Conservation (phyloP, 371 early-diverging fungal species). For the Rhizomucor miehei region DNA sequence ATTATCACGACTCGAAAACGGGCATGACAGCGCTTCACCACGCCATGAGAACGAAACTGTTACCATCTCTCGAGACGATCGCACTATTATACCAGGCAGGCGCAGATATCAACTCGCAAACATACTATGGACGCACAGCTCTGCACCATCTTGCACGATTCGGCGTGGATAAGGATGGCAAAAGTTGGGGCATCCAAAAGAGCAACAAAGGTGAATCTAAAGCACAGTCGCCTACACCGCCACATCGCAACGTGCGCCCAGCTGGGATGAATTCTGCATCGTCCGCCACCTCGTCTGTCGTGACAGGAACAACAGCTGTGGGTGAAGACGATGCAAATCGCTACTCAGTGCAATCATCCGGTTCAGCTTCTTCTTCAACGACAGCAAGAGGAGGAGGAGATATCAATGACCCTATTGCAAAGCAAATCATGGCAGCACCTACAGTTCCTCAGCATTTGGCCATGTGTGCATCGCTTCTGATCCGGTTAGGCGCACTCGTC, state of each 20-base stretch:
- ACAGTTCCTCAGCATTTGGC: constrained; percentile 42
- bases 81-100: constrained; percentile 64
- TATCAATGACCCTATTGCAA: constrained; percentile 2
- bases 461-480: constrained; percentile 47
- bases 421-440: constrained; percentile 12
- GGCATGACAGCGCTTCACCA: constrained; percentile 67
- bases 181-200: constrained; percentile 48
- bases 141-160: constrained; percentile 62
- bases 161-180: constrained; percentile 44
- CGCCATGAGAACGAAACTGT: constrained; percentile 58
- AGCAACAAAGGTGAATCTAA: constrained; percentile 10
- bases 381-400: background rate
- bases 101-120: constrained; percentile 65
- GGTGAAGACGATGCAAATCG: constrained; percentile 14
- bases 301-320: too few species aligned
- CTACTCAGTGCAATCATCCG: constrained; percentile 12
- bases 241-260: constrained; percentile 1
- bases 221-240: background rate
- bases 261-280: constrained; percentile 15
- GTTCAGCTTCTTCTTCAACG: constrained; percentile 10
- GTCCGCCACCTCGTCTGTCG: constrained; percentile 3
- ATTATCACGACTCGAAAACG: constrained; percentile 60
- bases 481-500: constrained; percentile 57
- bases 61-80: constrained; percentile 59
- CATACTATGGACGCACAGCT: constrained; percentile 62